phyloP scores from a whole-genome alignment of 1,284 basidiomycete species.

The Volvariella surrecta region DNA sequence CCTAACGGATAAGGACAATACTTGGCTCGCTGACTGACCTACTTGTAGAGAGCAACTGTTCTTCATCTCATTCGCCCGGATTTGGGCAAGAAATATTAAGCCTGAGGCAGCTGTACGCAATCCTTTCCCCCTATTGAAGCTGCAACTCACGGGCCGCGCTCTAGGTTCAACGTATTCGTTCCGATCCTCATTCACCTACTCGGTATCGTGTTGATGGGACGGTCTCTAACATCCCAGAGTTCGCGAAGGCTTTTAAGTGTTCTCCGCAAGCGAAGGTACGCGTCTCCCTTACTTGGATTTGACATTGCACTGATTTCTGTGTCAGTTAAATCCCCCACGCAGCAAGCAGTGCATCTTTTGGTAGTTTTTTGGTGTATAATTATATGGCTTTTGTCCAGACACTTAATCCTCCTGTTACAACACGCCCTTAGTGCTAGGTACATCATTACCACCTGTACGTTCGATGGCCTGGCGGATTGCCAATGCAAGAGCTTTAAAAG shows the following conservation, averaged over 20 bases:
- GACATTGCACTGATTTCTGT: slow-evolving; percentile 1
- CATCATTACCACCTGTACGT: slow-evolving; percentile 82
- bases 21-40: not conserved
- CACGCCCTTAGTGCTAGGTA: slow-evolving; percentile 97
- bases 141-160: slow-evolving; percentile 12
- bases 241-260: slow-evolving; percentile 72
- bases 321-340: slow-evolving; percentile 55
- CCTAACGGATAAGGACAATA: too few relatives aligned
- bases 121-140: not conserved
- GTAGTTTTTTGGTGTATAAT: slow-evolving; percentile 20
- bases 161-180: slow-evolving; percentile 70
- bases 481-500: slow-evolving; percentile 95
- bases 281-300: slow-evolving; percentile 1
- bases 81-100: slow-evolving; percentile 71
- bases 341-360: slow-evolving; percentile 66
- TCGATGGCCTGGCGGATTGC: slow-evolving; percentile 94
- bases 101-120: slow-evolving; percentile 30
- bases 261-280: slow-evolving; percentile 58
- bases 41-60: slow-evolving; percentile 75
- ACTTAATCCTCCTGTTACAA: slow-evolving; percentile 26
- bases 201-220: slow-evolving; percentile 79
- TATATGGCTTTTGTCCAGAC: slow-evolving; percentile 5
- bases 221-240: slow-evolving; percentile 71
- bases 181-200: slow-evolving; percentile 84
- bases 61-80: slow-evolving; percentile 79